Percentiles rank a stretch among this genome's conserved stretches.
These are phyloP conservation scores for Leccinum sublutescens DNA, from an alignment of 768 basidiomycete species.

Conservation along the genomic window DNA sequence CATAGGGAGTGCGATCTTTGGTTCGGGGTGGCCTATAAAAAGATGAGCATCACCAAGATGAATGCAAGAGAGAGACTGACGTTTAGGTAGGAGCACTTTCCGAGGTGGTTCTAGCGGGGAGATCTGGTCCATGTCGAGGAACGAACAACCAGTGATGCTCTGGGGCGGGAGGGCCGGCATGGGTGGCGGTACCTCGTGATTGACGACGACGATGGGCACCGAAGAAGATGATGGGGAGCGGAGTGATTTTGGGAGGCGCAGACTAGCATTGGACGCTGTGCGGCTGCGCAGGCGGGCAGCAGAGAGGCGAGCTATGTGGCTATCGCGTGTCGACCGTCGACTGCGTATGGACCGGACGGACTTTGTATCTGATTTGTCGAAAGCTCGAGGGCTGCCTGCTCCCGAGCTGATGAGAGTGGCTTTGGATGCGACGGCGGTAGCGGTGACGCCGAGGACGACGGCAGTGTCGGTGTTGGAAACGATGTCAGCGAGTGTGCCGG, in stretches of 20 bases:
- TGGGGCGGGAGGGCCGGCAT: too few species aligned
- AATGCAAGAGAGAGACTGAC: too few species aligned
- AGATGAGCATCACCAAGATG: too few species aligned
- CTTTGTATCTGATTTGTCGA: constrained; percentile 17
- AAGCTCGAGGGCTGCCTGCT: not conserved
- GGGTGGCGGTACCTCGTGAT: constrained; percentile 15
- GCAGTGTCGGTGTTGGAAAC: constrained; percentile 29
- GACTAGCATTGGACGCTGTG: constrained; percentile 62
- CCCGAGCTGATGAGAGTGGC: constrained; percentile 31
- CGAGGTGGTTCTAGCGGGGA: too few species aligned
- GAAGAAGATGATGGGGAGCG: constrained; percentile 33
- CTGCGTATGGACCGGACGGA: constrained; percentile 30
- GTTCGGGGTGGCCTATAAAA: too few species aligned
- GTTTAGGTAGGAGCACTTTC: too few species aligned
- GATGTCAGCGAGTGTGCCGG: constrained; percentile 21
- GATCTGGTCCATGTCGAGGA: too few species aligned
- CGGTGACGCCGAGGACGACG: constrained; percentile 38
- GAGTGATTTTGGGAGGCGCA: constrained; percentile 52
- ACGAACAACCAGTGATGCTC: too few species aligned
- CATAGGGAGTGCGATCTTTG: constrained; percentile 15
- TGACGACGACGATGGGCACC: constrained; percentile 21
- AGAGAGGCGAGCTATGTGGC: constrained; percentile 44
- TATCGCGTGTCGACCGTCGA: constrained; percentile 23
- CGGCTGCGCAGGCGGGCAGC: constrained; percentile 67
- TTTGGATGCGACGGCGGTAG: constrained; percentile 37